Evolutionary conservation across 805 yeast species (phyloP), one percentile per base, ranked within the genome.

Genomic region (Tetrapisispora nanseiensis): DNA sequence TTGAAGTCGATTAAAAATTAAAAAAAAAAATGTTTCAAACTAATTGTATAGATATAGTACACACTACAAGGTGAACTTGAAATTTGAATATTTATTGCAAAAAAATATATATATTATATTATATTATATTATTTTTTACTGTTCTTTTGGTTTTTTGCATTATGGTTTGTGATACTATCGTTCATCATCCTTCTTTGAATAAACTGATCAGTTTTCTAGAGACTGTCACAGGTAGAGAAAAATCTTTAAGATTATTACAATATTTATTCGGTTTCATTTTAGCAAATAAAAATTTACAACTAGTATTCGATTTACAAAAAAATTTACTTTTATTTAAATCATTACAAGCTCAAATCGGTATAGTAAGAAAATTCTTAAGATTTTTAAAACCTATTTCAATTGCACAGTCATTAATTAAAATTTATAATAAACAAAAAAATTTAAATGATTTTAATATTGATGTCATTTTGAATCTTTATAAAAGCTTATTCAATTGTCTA

Each of bases 361-460:
- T 80, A 45, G 71, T 85, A 48, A 78, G 97, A 61, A 90, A 90
- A 67, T 80, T 87, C 19, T 66, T 89, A 69, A 76, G 97, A 56
- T 78, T 82, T 56, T 75, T 86, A 48, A 89, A 87, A 65, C 95
- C 95, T 1, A 66, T 89, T 54, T 71, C 71, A 53, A 86, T 82
- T 58, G 56, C 84, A 42, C 78, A 78, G 52, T 72, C 76, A n/a
- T 84, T 89, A 4, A 70, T 82, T 2, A 71, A 73, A 48, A 74
- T 84, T 12, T 74, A 69, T 52, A 84, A 78, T 56, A 59, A 73
- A 40, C 76, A 79, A 57, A 56, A 67, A 46, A 67, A 77, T 13
- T 6, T 18, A 11, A 31, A 31, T 31, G n/a, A n/a, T 15, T 4
- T 24, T 6, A 19, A 24, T 19, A 6, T 13, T 10, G 37, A 26